A percentile compares a stretch with the other conserved stretches of the same genome.
These are phyloP conservation scores for Hippophae rhamnoides DNA, from an alignment of 306 rosid species.

Conservation along the genomic window DNA sequence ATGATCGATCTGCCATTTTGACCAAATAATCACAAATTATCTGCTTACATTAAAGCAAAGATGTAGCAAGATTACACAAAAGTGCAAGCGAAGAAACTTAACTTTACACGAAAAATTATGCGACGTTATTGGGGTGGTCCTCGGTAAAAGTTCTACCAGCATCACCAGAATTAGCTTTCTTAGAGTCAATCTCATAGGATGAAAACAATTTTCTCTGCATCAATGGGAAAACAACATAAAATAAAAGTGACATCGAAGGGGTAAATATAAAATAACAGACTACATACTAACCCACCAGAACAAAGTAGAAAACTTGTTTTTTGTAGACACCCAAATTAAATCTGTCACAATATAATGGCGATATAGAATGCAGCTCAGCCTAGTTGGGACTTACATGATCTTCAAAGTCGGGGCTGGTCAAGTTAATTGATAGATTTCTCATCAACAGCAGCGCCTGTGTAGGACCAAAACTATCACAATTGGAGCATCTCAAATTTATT, in stretches of 20 bases:
- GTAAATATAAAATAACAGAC: too few species aligned
- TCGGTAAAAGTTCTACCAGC: conserved; percentile 17
- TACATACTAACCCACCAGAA: too few species aligned
- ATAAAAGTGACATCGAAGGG: background rate
- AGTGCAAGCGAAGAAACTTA: background rate
- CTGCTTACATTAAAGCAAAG: background rate
- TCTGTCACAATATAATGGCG: too few species aligned
- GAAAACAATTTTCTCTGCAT: conserved; percentile 68
- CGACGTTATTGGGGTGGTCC: conserved; percentile 28
- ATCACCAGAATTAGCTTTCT: conserved; percentile 20
- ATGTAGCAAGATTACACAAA: background rate
- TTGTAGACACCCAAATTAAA: too few species aligned
- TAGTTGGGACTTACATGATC: conserved; percentile 62
- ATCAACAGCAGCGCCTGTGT: conserved; percentile 77
- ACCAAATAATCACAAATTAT: background rate
- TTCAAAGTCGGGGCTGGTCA: conserved; percentile 79
- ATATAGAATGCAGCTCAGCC: background rate
- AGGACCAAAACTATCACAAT: background rate
- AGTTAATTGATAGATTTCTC: conserved; percentile 87
- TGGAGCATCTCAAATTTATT: too few species aligned
- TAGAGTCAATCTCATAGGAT: conserved; percentile 41
- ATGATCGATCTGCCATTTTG: too few species aligned
- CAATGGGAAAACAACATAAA: conserved; percentile 3
- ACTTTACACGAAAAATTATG: conserved; percentile 15
- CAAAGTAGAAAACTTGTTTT: too few species aligned